These are phyloP conservation scores for Suillus subluteus DNA, from an alignment of 768 basidiomycete species.

Conservation along the genomic window DNA sequence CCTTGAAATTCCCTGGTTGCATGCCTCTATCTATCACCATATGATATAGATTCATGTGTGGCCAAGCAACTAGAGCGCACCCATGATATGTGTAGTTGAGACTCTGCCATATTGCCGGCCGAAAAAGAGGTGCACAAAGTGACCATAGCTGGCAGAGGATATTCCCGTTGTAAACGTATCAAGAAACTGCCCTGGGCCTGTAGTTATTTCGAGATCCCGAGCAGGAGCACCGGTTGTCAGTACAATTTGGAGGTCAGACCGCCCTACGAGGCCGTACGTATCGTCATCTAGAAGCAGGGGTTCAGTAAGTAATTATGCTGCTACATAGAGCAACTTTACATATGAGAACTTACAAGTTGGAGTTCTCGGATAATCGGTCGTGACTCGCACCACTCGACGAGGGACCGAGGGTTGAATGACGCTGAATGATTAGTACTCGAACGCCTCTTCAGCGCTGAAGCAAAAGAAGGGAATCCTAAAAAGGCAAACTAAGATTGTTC, in stretches of 20 bases:
- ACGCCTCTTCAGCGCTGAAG: background rate
- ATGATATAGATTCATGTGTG: background rate
- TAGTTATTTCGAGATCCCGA: background rate
- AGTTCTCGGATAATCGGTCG: background rate
- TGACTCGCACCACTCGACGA: background rate
- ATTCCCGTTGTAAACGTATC: background rate
- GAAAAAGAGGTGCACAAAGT: background rate
- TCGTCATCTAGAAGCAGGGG: background rate
- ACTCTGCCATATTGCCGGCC: background rate
- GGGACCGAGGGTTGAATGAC: constrained; percentile 4
- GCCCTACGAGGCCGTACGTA: background rate
- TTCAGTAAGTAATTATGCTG: background rate
- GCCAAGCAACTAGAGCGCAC: background rate
- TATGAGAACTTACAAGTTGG: background rate
- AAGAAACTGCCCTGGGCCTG: background rate
- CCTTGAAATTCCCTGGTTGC: background rate
- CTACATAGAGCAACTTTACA: background rate
- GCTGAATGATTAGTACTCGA: background rate
- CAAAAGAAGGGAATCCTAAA: background rate
- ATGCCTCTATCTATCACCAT: background rate
- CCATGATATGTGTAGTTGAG: background rate
- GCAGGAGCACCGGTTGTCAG: background rate
- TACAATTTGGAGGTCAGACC: background rate
- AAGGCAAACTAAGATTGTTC: constrained; percentile 3
- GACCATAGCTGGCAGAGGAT: background rate